Evolutionary conservation across 2,329 filamentous ascomycete genomes (phyloP), one percentile per base, ranked within the genome.

Genomic region (Colletotrichum nymphaeae): DNA sequence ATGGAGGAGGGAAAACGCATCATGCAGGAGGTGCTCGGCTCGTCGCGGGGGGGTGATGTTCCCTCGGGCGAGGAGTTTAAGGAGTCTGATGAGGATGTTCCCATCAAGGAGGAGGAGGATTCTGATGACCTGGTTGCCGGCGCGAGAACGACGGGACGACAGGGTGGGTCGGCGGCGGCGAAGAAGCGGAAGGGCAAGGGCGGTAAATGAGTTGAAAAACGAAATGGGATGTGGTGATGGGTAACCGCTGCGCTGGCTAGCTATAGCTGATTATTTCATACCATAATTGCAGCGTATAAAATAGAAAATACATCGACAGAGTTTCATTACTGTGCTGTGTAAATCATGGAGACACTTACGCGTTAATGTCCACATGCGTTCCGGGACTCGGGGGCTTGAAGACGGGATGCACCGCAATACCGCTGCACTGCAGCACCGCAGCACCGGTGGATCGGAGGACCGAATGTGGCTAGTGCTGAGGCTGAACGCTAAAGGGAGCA

Each of bases 1-100:
- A 90, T 95, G 77, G 94, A 93, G 74, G 94, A 96, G 80, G 90
- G 91, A 9, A 90, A 91, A 76, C 91, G 92, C 79, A 92, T 96
- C 64, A 86, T 96, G 60, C 89, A 90, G 56, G 91, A 93, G 78
- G 90, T 95, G 1, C 80, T 91, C 2, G 80, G 75, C 28, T 77
- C 80, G 28, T 35, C 32, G 11, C 32, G 32, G 32, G 76, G 75
- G 42, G 73, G 28, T n/a, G 73, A 53, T n/a, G 56, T 75, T 5
- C 26, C 58, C 5, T 22, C 37, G 1, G 73, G 69, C n/a, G 73
- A 75, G 26, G 73, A 75, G 30, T 75, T 75, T n/a, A 75, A 75
- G 60, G 66, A 67, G 19, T 69, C 73, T 26, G 63, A 73, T 6
- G 60, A 63, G 6, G 63, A 72, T 4, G 57, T 32, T 1, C 67